These are phyloP conservation scores for Tetrapisispora iriomotensis DNA, from an alignment of 805 yeast species.

Conservation along the genomic window DNA sequence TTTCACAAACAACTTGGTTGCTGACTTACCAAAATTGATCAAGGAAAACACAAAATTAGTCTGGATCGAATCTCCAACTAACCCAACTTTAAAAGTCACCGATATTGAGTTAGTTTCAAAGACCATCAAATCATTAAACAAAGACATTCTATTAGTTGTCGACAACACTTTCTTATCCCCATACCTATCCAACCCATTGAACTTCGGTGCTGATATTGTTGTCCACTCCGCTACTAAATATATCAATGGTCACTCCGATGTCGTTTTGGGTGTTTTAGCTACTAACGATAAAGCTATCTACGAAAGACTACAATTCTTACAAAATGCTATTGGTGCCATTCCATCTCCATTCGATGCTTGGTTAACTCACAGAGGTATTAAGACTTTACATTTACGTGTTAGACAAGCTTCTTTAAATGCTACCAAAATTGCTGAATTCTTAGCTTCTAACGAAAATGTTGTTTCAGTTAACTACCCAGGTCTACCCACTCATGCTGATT, in stretches of 20 bases:
- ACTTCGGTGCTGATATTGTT: constrained; percentile 77
- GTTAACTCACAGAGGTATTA: constrained; percentile 88
- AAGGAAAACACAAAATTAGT: constrained; percentile 60
- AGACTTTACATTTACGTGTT: constrained; percentile 74
- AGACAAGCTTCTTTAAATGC: constrained; percentile 62
- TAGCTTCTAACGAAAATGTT: constrained; percentile 42
- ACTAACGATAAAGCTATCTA: constrained; percentile 52
- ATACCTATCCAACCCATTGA: constrained; percentile 75
- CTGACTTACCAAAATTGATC: constrained; percentile 47
- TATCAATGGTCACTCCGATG: constrained; percentile 88
- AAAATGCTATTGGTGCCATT: constrained; percentile 80
- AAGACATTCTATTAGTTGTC: constrained; percentile 55
- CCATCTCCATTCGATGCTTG: constrained; percentile 88
- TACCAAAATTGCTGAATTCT: constrained; percentile 55
- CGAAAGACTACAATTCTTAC: constrained; percentile 63
- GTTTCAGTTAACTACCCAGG: constrained; percentile 78
- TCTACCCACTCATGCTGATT: constrained; percentile 52
- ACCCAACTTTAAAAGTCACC: constrained; percentile 75
- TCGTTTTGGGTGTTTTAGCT: constrained; percentile 76
- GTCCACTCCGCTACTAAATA: constrained; percentile 86
- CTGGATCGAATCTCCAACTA: constrained; percentile 85
- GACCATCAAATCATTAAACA: constrained; percentile 43
- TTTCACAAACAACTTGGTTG: constrained; percentile 55
- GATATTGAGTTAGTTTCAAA: constrained; percentile 56
- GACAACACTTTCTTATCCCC: constrained; percentile 88